Percentiles rank a stretch among this genome's conserved stretches.
Evolutionary conservation across 345 rosid genomes (phyloP).

Genomic region (Moringa oleifera): DNA sequence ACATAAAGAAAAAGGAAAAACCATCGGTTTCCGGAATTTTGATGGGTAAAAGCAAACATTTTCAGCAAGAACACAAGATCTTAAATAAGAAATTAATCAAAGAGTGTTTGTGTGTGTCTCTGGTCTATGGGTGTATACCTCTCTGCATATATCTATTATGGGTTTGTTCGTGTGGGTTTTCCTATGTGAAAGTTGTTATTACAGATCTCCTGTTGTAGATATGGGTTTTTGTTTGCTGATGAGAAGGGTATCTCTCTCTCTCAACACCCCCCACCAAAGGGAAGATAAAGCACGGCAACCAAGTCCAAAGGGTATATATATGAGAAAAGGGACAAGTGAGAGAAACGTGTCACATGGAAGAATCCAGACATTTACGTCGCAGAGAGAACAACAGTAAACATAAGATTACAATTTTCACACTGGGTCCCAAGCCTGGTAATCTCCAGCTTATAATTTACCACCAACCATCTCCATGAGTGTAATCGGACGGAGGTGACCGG

Average conservation of each 20-base stretch:
- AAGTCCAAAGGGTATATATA: conserved; percentile 26
- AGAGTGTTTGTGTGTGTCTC: conserved; percentile 13
- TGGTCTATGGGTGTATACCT: conserved; percentile 13
- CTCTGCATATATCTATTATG: too few relatives aligned
- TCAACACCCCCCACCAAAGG: conserved; percentile 19
- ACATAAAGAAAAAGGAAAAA: conserved; percentile 9
- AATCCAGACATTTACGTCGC: conserved; percentile 4
- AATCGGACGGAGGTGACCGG: too few relatives aligned
- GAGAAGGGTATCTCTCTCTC: conserved; percentile 15
- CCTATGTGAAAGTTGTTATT: too few relatives aligned
- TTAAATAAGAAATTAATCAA: conserved; percentile 1
- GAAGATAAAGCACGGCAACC: conserved; percentile 1
- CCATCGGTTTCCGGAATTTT: conserved; percentile 12
- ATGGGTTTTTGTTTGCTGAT: conserved; percentile 11
- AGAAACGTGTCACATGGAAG: conserved; percentile 24
- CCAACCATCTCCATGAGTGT: too few relatives aligned
- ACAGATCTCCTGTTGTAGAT: conserved; percentile 25
- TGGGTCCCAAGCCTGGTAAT: too few relatives aligned
- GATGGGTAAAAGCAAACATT: conserved; percentile 17
- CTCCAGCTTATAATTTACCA: too few relatives aligned
- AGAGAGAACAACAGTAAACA: not conserved
- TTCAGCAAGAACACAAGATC: conserved; percentile 15
- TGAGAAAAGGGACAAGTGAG: conserved; percentile 1
- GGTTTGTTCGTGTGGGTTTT: conserved; percentile 22
- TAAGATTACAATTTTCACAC: too few relatives aligned